phyloP scores from a whole-genome alignment of 2,329 filamentous ascomycete genomes.

The Neofusicoccum kwambonambiense region DNA sequence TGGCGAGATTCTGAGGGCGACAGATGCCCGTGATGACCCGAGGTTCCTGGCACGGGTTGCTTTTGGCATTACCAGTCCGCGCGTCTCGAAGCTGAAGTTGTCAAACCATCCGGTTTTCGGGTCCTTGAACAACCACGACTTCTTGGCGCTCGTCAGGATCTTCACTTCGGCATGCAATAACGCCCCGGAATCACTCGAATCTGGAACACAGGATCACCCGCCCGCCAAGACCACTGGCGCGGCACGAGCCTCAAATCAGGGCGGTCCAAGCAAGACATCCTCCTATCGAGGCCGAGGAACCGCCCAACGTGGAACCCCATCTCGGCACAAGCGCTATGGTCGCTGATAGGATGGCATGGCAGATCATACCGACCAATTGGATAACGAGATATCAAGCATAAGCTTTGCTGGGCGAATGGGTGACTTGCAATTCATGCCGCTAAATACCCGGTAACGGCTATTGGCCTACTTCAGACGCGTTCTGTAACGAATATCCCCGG shows the following conservation, averaged over 20 bases:
- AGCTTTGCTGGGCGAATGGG: background rate
- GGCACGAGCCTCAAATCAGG: background rate
- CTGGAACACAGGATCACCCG: background rate
- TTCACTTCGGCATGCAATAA: constrained; percentile 27
- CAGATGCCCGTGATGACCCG: constrained; percentile 55
- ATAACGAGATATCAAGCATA: background rate
- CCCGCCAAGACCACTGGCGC: background rate
- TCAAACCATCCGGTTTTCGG: constrained; percentile 49
- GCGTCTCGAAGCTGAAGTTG: constrained; percentile 51
- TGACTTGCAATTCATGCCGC: background rate
- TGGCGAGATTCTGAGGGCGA: constrained; percentile 43
- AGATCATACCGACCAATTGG: too few relatives aligned
- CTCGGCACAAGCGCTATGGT: too few relatives aligned
- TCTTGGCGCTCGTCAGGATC: constrained; percentile 33
- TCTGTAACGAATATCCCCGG: background rate
- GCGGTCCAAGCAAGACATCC: too few relatives aligned
- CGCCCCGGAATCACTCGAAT: background rate
- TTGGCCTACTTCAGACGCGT: background rate
- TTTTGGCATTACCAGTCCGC: constrained; percentile 62
- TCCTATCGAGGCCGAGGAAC: too few relatives aligned
- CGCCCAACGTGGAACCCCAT: too few relatives aligned
- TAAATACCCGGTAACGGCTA: background rate
- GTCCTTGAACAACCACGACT: constrained; percentile 56
- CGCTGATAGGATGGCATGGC: too few relatives aligned
- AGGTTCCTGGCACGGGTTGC: constrained; percentile 59